Evolutionary conservation across 768 basidiomycete genomes (phyloP).

Genomic region (Candolleomyces efflorescens): DNA sequence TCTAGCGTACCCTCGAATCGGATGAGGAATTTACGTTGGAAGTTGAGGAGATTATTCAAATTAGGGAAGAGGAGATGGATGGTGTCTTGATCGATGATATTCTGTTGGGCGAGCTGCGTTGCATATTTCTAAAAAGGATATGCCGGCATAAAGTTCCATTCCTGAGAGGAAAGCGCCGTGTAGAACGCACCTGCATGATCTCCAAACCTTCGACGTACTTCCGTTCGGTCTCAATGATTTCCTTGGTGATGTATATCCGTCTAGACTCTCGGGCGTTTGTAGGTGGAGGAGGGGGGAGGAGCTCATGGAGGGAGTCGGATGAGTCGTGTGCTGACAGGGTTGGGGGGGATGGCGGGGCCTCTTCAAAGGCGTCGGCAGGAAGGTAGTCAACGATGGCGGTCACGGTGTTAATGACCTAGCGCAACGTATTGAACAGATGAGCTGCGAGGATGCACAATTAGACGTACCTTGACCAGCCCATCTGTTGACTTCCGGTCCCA

Average conservation of each 20-base stretch:
- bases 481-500: conserved; percentile 90
- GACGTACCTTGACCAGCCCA: conserved; percentile 86
- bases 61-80: conserved; percentile 95
- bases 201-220: conserved; percentile 97
- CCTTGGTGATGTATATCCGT: conserved; percentile 75
- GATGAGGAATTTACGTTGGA: conserved; percentile 92
- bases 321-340: conserved; percentile 54
- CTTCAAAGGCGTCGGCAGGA: conserved; percentile 64
- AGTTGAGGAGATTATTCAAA: conserved; percentile 92
- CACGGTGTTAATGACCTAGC: conserved; percentile 88
- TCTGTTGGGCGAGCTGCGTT: conserved; percentile 72
- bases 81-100: conserved; percentile 89
- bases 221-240: conserved; percentile 92
- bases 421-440: conserved; percentile 4
- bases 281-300: conserved; percentile 32
- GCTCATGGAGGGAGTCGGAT: conserved; percentile 52
- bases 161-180: conserved; percentile 8
- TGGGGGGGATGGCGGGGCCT: conserved; percentile 54
- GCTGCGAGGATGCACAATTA: background rate
- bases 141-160: conserved; percentile 15
- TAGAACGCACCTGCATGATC: conserved; percentile 78
- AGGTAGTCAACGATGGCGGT: conserved; percentile 78
- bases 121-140: conserved; percentile 71
- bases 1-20: conserved; percentile 84
- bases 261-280: conserved; percentile 61